Conservation (phyloP, 371 early-diverging fungal genomes). For the Mucor piriformis region DNA sequence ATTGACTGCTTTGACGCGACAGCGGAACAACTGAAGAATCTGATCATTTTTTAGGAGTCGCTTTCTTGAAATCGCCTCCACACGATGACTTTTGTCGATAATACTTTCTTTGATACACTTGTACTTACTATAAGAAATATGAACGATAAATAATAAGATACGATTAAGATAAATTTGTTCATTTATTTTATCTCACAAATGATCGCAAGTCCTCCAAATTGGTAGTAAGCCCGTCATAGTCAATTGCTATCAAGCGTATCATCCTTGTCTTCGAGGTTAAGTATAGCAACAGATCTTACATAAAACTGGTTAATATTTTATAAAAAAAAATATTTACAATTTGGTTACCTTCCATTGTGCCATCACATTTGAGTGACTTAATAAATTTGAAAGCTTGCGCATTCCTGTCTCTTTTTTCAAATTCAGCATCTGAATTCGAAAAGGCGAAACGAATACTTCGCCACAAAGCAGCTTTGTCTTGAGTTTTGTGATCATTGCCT, state of each 20-base stretch:
- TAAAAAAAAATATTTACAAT: conserved; percentile 15
- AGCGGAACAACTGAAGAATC: conserved; percentile 13
- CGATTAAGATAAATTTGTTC: conserved; percentile 13
- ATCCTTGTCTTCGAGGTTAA: conserved; percentile 9
- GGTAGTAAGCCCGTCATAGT: conserved; percentile 13
- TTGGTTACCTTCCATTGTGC: conserved; percentile 18
- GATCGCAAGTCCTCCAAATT: conserved; percentile 13
- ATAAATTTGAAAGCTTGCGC: conserved; percentile 10
- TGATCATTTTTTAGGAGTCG: conserved; percentile 14
- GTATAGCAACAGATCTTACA: conserved; percentile 9
- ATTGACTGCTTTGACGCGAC: conserved; percentile 14
- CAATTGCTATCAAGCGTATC: conserved; percentile 7
- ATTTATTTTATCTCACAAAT: conserved; percentile 18
- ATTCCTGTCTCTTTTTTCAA: conserved; percentile 13
- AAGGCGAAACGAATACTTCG: conserved; percentile 15
- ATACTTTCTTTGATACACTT: conserved; percentile 13
- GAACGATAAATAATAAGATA: conserved; percentile 13
- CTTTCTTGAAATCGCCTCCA: conserved; percentile 12
- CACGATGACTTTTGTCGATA: conserved; percentile 14
- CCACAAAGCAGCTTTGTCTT: conserved; percentile 12
- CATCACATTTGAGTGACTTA: conserved; percentile 17
- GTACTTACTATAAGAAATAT: conserved; percentile 12
- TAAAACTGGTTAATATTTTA: conserved; percentile 15
- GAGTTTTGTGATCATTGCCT: conserved; percentile 1
- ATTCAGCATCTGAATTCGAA: conserved; percentile 10